phyloP scores from a whole-genome alignment of 495 filamentous ascomycete genomes.

The Podospora tetraspora region DNA sequence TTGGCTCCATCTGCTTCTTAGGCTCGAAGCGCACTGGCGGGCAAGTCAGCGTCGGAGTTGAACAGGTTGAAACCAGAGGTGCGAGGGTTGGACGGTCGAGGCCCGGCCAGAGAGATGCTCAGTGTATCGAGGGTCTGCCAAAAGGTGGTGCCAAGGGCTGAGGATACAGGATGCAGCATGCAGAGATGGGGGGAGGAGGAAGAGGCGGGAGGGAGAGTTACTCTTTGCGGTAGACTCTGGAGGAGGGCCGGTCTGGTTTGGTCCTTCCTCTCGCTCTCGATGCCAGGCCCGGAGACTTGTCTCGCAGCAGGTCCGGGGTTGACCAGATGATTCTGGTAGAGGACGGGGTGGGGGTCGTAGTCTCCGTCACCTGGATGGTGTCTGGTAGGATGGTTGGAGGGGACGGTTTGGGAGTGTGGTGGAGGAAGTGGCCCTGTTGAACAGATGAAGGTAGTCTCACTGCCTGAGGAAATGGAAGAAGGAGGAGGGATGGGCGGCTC shows the following conservation, averaged over 20 bases:
- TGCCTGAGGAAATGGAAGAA: not conserved
- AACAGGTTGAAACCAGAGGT: not conserved
- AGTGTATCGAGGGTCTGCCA: not conserved
- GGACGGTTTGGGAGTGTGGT: not conserved
- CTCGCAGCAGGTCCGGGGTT: not conserved
- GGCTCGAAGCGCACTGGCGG: conserved; percentile 1
- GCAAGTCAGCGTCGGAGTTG: not conserved
- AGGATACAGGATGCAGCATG: not conserved
- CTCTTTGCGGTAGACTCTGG: not conserved
- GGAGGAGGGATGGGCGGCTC: not conserved
- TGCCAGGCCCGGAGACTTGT: not conserved
- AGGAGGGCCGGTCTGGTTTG: not conserved
- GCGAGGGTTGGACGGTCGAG: no score
- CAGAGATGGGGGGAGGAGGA: not conserved
- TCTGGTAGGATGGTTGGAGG: not conserved
- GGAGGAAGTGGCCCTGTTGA: not conserved
- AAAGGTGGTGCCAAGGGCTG: not conserved
- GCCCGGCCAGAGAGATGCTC: not conserved
- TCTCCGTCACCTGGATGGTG: no score
- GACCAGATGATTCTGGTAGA: not conserved
- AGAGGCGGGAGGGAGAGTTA: not conserved
- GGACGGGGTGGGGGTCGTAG: not conserved
- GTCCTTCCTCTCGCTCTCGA: not conserved
- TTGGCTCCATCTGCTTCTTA: conserved; percentile 1
- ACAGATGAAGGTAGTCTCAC: not conserved